Base-by-base conservation (phyloP, 2,329 filamentous ascomycete species). In the Hawksworthiomyces lignivorus region DNA sequence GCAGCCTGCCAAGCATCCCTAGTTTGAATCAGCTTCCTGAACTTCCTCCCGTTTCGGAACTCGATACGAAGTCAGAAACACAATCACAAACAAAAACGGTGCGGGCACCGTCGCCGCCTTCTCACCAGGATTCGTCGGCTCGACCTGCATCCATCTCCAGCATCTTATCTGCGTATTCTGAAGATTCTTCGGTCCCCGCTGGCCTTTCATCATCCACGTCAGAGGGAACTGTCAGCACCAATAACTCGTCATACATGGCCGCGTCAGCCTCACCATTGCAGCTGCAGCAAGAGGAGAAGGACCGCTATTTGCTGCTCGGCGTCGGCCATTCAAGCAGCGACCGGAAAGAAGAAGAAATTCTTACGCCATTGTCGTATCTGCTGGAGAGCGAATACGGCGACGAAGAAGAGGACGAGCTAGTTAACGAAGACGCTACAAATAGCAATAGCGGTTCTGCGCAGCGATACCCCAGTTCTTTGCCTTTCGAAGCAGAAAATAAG, bases 151-250 rank as follows among this genome's bases (percentile, higher is more conserved):
- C 74, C 9, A 58, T 77, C 39, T 73, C 67, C 12, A 77, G 73
- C 53, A 58, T 78, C 10, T 51, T 78, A 27, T 76, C 72, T 10
- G 72, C 74, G 17, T 78, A 78, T 52, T 70, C 70, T 38, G 60
- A 43, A 18, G 39, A 37, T 7, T 46, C 47, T 3, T 46, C 43
- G 7, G 30, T 17, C 1, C 36, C 32, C 2, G 31, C 36, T 8
- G 47, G 22, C 17, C 18, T 36, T 8, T 50, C 49, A 3, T 48
- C 47, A 17, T 48, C 47, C 4, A 39, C 64, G 4, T 68, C 67
- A 15, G 62, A 65, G 41, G 65, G 58, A 33, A 62, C 59, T 24
- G 46, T 53, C 29, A 56, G 53, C 46, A 63, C 62, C 33, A 62
- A 61, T 47, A 56, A 59, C 32, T 62, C 59, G 34, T 49, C 60